Base-by-base conservation (phyloP, 148 eudicot species). In the Beta vulgaris region DNA sequence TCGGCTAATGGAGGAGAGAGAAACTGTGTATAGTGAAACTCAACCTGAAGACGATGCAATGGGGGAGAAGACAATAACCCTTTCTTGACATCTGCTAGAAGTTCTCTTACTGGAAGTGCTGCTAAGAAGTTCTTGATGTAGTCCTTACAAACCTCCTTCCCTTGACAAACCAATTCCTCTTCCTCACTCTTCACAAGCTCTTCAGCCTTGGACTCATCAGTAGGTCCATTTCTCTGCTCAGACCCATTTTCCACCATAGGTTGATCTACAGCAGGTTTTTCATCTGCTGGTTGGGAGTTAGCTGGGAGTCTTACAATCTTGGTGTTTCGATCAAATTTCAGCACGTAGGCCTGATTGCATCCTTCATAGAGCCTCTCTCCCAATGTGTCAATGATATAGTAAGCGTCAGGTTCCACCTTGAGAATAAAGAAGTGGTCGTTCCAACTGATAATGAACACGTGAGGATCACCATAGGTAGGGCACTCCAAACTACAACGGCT, bases 51-150 rank as follows among this genome's bases (percentile, higher is more conserved):
- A 8, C 98, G 85, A 75, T 90, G 93, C 77, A 90, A 83, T 5
- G 92, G 96, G 3, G 89, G 85, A 1, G 92, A 84, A 65, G 80
- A 82, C 35, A 82, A 60, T 74, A 94, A 77, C 18, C 98, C 98
- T 83, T 90, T 94, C 89, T 94, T 89, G 3, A 94, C 84, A 80
- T 94, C 98, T 3, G 81, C 88, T 59, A 85, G 88, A 68, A 94
- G 78, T 84, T 94, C 98, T 63, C 97, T 80, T 14, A 92, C 83
- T 4, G 98, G 97, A 44, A 94, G 90, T 13, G 97, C 91, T 32
- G 98, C 97, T 81, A 94, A 86, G 81, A 94, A 94, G 69, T 81
- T 90, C 83, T 94, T 91, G 46, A 94, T 84, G 73, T 94, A 94
- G 73, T 94, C 98, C 79, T 90, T 94, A 79, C 97, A 94, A 0